phyloP scores from a whole-genome alignment of 1,139 yeast genomes.

The Candida sp. region DNA sequence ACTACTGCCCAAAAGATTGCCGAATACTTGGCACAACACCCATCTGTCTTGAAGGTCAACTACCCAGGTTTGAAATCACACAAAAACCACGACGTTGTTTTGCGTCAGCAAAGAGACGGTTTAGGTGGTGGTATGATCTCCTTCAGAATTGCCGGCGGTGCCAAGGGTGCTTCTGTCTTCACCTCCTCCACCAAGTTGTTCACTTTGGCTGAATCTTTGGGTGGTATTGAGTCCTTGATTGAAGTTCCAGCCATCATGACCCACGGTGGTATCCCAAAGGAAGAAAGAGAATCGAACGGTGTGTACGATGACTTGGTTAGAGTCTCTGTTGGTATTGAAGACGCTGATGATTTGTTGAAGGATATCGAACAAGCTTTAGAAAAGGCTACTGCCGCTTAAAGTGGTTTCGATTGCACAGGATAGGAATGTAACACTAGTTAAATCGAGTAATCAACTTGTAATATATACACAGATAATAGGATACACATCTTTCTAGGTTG shows the following conservation, averaged over 20 bases:
- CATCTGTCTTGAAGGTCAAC: conserved; percentile 68
- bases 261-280: conserved; percentile 89
- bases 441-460: neutral
- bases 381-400: conserved; percentile 12
- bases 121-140: conserved; percentile 95
- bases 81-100: conserved; percentile 64
- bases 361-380: conserved; percentile 76
- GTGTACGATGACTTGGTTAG: conserved; percentile 84
- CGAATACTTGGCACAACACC: conserved; percentile 55
- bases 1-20: conserved; percentile 74
- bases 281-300: conserved; percentile 79
- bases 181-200: conserved; percentile 77
- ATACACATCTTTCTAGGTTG: neutral
- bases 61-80: conserved; percentile 83
- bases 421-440: neutral
- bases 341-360: conserved; percentile 73
- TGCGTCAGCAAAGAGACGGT: conserved; percentile 80
- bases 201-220: conserved; percentile 89
- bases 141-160: conserved; percentile 85
- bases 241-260: conserved; percentile 96
- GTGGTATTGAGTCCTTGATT: conserved; percentile 86
- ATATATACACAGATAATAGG: conserved; percentile 1
- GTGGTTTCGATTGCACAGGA: neutral
- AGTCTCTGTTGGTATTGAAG: conserved; percentile 89
- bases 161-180: conserved; percentile 74